phyloP scores from a whole-genome alignment of 371 early-diverging fungal species.

The Conidiobolus incongruus region DNA sequence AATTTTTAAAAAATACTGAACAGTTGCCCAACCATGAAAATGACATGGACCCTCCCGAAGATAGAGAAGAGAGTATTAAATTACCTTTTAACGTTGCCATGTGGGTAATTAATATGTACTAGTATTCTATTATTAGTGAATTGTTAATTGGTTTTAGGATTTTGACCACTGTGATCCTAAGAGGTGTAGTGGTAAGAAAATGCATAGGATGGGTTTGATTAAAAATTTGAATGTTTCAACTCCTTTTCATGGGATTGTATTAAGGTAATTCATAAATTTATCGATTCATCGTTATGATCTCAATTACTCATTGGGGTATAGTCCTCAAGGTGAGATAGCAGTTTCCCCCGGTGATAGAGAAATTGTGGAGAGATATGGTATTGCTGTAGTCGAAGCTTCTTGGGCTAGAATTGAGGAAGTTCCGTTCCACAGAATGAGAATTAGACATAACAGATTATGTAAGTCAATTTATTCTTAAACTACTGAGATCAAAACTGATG shows the following conservation, averaged over 20 bases:
- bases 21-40: too few species aligned
- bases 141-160: too few species aligned
- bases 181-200: slow-evolving; percentile 91
- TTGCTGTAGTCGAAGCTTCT: slow-evolving; percentile 97
- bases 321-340: slow-evolving; percentile 71
- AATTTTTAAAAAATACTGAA: too few species aligned
- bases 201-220: slow-evolving; percentile 65
- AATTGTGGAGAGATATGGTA: slow-evolving; percentile 56
- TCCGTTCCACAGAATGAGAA: slow-evolving; percentile 69
- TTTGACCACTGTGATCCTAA: slow-evolving; percentile 99
- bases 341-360: slow-evolving; percentile 83
- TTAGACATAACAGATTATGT: slow-evolving; percentile 64
- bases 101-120: too few species aligned
- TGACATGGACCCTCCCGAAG: too few species aligned
- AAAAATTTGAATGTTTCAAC: slow-evolving; percentile 59
- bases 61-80: too few species aligned
- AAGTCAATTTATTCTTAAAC: background rate
- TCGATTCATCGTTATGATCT: too few species aligned
- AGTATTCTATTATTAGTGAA: too few species aligned
- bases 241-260: slow-evolving; percentile 86
- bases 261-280: too few species aligned
- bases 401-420: slow-evolving; percentile 96
- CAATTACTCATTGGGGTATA: too few species aligned
- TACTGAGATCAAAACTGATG: too few species aligned
- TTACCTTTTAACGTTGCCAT: too few species aligned